phyloP scores from a whole-genome alignment of 179 eudicot genomes.

The Silene noctiflora region DNA sequence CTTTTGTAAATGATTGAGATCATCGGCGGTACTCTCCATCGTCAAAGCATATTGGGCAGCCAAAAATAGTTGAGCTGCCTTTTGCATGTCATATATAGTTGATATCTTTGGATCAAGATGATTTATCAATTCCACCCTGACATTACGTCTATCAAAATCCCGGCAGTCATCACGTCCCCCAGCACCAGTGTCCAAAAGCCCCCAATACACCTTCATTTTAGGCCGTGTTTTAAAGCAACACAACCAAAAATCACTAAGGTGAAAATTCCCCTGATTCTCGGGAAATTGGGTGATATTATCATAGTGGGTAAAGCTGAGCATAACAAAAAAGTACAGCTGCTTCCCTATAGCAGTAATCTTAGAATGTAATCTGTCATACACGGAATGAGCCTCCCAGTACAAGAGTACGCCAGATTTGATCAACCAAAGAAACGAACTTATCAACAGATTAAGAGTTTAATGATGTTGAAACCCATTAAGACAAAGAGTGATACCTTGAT shows the following conservation, averaged over 20 bases:
- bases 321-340: conserved; percentile 9
- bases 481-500: conserved; percentile 15
- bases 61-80: background rate
- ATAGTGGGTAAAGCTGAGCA: background rate
- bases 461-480: conserved; percentile 21
- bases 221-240: background rate
- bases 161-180: background rate
- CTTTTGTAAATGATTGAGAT: background rate
- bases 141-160: background rate
- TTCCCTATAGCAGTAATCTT: background rate
- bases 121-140: background rate
- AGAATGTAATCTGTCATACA: background rate
- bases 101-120: background rate
- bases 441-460: background rate
- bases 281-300: background rate
- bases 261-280: background rate
- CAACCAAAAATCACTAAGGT: too few species aligned
- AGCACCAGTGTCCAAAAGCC: background rate
- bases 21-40: background rate
- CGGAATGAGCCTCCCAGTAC: conserved; percentile 10
- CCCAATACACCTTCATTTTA: background rate
- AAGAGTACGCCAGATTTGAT: conserved; percentile 10
- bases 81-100: conserved; percentile 5
- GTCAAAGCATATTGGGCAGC: background rate
- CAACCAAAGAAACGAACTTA: conserved; percentile 4